A percentile compares a stretch with the other conserved stretches of the same genome.
These are phyloP conservation scores for Erigeron philadelphicus DNA, from an alignment of 140 eudicot genomes.

Conservation along the genomic window DNA sequence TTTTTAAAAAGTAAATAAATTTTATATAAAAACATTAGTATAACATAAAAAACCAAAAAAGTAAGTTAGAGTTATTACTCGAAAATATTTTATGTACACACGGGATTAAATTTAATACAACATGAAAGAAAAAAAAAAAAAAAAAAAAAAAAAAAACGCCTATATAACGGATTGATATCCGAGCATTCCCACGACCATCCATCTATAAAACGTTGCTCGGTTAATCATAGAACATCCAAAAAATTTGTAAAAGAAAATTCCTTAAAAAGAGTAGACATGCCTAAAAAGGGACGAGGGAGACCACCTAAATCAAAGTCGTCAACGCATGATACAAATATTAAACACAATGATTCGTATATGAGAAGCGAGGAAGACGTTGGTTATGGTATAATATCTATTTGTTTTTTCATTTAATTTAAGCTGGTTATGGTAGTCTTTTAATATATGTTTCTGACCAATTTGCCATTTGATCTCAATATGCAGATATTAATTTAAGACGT, in stretches of 20 bases:
- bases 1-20: no score
- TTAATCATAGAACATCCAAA: slow-evolving; percentile 6
- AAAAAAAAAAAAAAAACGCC: no score
- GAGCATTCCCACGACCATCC: no score
- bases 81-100: no score
- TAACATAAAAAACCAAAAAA: no score
- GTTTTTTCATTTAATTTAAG: not conserved
- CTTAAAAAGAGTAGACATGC: slow-evolving; percentile 5
- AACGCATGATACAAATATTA: not conserved
- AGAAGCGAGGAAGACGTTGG: slow-evolving; percentile 14
- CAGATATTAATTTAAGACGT: slow-evolving; percentile 28
- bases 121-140: no score
- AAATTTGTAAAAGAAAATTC: not conserved
- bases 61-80: no score
- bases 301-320: slow-evolving; percentile 19
- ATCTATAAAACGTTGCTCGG: not conserved
- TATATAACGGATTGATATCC: no score
- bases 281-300: slow-evolving; percentile 23
- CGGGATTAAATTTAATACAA: no score
- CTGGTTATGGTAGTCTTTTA: not conserved
- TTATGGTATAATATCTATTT: slow-evolving; percentile 17
- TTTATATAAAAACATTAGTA: no score
- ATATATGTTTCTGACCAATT: not conserved
- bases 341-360: not conserved
- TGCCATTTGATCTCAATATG: not conserved